Evolutionary conservation across 2,329 filamentous ascomycete genomes (phyloP).

Genomic region (Pestalotiopsis fici): DNA sequence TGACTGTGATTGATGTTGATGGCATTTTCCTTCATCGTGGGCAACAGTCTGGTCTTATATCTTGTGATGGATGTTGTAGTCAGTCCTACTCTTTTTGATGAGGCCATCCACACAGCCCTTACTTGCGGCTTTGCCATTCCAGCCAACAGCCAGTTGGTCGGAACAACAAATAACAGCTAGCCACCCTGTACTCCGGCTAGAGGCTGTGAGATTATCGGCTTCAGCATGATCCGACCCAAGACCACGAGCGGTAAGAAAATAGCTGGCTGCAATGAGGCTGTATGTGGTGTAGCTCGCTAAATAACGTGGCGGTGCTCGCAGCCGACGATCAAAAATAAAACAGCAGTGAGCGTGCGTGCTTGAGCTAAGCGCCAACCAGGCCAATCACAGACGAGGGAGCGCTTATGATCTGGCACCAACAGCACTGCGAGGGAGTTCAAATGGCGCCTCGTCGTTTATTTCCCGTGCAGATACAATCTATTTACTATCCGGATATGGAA

Average conservation of each 20-base stretch:
- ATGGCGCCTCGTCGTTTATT: background rate
- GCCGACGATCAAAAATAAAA: background rate
- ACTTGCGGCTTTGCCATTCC: background rate
- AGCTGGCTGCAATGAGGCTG: background rate
- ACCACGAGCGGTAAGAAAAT: background rate
- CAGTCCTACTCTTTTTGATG: background rate
- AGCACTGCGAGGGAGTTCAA: too few species aligned
- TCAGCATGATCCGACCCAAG: background rate
- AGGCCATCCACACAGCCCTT: background rate
- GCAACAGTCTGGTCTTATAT: background rate
- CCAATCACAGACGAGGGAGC: background rate
- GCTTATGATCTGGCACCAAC: slow-evolving; percentile 5
- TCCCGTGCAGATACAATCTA: background rate
- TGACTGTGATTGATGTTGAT: background rate
- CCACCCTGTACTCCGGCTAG: background rate
- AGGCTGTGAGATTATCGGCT: background rate
- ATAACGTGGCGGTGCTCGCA: background rate
- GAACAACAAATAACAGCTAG: background rate
- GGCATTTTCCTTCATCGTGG: background rate
- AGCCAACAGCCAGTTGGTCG: background rate
- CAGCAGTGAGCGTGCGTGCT: background rate
- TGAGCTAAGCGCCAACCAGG: background rate
- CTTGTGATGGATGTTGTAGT: background rate
- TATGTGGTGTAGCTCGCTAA: background rate
- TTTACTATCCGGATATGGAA: background rate